A percentile compares a stretch with the other conserved stretches of the same genome.
Evolutionary conservation across 2,329 filamentous ascomycete species (phyloP).

Genomic region (Rhynchosporium secalis): DNA sequence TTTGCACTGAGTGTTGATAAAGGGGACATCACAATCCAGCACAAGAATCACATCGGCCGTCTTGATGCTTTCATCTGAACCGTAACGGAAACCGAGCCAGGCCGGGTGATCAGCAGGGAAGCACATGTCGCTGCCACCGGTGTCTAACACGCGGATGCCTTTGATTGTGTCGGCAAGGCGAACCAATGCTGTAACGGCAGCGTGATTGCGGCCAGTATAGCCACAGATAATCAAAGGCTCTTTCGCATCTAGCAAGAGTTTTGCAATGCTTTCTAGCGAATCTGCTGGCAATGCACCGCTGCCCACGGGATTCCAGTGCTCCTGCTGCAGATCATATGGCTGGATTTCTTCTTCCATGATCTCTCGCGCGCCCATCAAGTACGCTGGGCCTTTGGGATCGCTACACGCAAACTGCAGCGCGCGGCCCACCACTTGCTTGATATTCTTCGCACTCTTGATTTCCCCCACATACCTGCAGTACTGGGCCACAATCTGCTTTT

Average conservation of each 20-base stretch:
- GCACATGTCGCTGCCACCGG: constrained; percentile 77
- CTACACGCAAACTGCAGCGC: constrained; percentile 70
- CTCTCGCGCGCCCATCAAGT: constrained; percentile 65
- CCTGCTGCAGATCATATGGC: constrained; percentile 57
- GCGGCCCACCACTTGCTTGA: constrained; percentile 74
- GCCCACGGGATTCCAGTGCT: constrained; percentile 59
- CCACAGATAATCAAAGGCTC: constrained; percentile 70
- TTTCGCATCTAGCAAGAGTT: constrained; percentile 57
- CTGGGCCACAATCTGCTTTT: constrained; percentile 70
- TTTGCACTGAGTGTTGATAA: constrained; percentile 77
- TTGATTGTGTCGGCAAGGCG: constrained; percentile 67
- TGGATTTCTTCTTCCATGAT: constrained; percentile 70
- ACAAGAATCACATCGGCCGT: constrained; percentile 83
- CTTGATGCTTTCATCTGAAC: constrained; percentile 69
- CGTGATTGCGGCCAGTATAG: constrained; percentile 69
- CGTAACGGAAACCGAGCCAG: constrained; percentile 71
- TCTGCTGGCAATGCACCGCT: constrained; percentile 38
- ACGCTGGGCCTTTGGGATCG: constrained; percentile 68
- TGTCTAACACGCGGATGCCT: constrained; percentile 71
- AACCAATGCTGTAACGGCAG: constrained; percentile 60
- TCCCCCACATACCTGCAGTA: constrained; percentile 73
- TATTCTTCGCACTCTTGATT: constrained; percentile 69
- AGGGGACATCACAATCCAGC: constrained; percentile 84
- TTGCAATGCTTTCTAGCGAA: constrained; percentile 31
- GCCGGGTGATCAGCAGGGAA: constrained; percentile 71